Evolutionary conservation across 345 rosid species (phyloP).

Genomic region (Passiflora organensis): DNA sequence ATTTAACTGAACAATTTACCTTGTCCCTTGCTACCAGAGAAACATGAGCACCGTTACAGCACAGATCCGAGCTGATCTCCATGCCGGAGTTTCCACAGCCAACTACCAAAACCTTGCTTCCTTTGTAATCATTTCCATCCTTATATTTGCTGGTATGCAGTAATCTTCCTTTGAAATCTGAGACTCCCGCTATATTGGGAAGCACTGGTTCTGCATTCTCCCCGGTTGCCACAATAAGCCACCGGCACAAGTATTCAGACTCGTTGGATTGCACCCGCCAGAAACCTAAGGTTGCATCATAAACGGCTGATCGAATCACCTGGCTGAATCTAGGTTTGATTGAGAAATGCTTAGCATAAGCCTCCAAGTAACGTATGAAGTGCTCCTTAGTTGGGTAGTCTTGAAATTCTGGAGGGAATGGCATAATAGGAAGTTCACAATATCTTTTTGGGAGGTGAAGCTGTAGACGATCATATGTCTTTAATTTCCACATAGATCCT

Average conservation of each 20-base stretch:
- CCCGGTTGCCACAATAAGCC: slow-evolving; percentile 81
- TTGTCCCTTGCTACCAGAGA: slow-evolving; percentile 13
- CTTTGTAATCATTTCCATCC: slow-evolving; percentile 48
- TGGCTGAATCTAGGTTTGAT: slow-evolving; percentile 23
- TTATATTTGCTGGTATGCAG: slow-evolving; percentile 62
- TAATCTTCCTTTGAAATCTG: slow-evolving; percentile 27
- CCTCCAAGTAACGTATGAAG: slow-evolving; percentile 32
- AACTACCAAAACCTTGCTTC: slow-evolving; percentile 56
- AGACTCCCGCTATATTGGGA: slow-evolving; percentile 56
- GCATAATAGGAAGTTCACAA: slow-evolving; percentile 30
- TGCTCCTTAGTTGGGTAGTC: slow-evolving; percentile 31
- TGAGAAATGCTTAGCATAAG: slow-evolving; percentile 25
- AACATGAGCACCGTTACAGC: slow-evolving; percentile 33
- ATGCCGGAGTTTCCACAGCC: slow-evolving; percentile 94
- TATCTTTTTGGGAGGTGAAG: slow-evolving; percentile 33
- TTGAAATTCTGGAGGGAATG: slow-evolving; percentile 24
- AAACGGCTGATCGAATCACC: slow-evolving; percentile 20
- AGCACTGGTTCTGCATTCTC: slow-evolving; percentile 75
- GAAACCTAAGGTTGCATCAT: slow-evolving; percentile 15
- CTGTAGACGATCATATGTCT: slow-evolving; percentile 35
- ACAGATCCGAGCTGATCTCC: slow-evolving; percentile 86
- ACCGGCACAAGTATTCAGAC: slow-evolving; percentile 31
- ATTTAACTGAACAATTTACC: slow-evolving; percentile 7
- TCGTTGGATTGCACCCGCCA: slow-evolving; percentile 25
- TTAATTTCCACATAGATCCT: slow-evolving; percentile 31